Evolutionary conservation across 129 eudicot genomes (phyloP), one percentile per base, ranked within the genome.

Genomic region (Apium graveolens): DNA sequence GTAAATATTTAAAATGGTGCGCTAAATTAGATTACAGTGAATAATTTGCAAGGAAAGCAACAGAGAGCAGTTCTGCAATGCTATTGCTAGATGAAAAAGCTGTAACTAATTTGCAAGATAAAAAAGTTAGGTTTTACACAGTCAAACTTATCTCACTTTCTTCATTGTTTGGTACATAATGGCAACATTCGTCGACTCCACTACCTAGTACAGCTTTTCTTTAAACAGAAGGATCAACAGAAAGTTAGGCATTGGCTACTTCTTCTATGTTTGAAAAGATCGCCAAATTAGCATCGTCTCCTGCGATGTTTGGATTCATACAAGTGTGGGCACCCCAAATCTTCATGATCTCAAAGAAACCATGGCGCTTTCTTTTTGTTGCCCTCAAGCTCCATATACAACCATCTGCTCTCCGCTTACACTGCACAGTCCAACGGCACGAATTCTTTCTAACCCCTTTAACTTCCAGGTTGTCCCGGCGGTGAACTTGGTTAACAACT

Each of bases 271-370:
- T 14, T 29, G 38, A 27, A 29, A 31, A 24, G 2, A 1, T 12
- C 37, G 32, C 29, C 37, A 29, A 65, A 13, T 27, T 29, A 65
- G 35, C 39, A 31, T 1, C 9, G 37, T 66, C 39, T 31, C 31
- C 10, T 66, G 72, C 14, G 39, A 31, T 66, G 41, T 13, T 66
- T 9, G 11, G 38, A 39, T 66, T 66, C 39, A 66, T 38, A 66
- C 72, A 66, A 13, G 72, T 66, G 24, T 66, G 72, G 72, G 72
- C 5, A 29, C 72, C 72, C 72, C 38, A 32, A 16, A 32, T 66
- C 72, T 66, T 66, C 72, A 66, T 66, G 11, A 66, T 66, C 72
- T 66, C 72, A 66, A 66, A 66, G 17, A 31, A 66, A 66, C 72
- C 72, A 66, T 66, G 72, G 0, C 39, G 18, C 39, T 31, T 29